phyloP scores from a whole-genome alignment of 176 grass and related monocot genomes.

The Carex parvula region DNA sequence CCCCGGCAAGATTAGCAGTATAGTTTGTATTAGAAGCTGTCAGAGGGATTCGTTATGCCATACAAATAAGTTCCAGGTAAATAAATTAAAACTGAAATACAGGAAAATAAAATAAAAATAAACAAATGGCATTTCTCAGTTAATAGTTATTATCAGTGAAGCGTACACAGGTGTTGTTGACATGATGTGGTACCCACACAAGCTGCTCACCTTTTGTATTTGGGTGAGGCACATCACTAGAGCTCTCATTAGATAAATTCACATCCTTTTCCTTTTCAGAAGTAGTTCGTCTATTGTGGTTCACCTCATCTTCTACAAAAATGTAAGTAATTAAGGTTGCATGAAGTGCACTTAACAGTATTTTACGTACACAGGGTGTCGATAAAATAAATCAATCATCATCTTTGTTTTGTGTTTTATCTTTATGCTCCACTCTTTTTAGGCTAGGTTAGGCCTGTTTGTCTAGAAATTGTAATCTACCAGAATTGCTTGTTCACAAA shows the following conservation, averaged over 20 bases:
- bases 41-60: not conserved
- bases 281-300: not conserved
- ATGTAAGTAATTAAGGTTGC: not conserved
- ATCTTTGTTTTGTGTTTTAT: not conserved
- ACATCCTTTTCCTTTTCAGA: not conserved
- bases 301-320: conserved; percentile 12
- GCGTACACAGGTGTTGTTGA: not conserved
- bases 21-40: not conserved
- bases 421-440: not conserved
- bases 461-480: not conserved
- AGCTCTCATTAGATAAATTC: conserved; percentile 1
- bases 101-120: not conserved
- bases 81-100: not conserved
- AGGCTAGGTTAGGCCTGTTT: not conserved
- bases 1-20: not conserved
- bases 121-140: not conserved
- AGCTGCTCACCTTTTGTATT: not conserved
- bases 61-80: not conserved
- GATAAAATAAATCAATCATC: not conserved
- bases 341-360: not conserved
- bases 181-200: not conserved
- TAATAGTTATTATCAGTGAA: not conserved
- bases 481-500: not conserved
- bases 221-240: not conserved
- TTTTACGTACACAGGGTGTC: not conserved